Base-by-base conservation (phyloP, 371 early-diverging fungal species). In the Mortierella sp. region DNA sequence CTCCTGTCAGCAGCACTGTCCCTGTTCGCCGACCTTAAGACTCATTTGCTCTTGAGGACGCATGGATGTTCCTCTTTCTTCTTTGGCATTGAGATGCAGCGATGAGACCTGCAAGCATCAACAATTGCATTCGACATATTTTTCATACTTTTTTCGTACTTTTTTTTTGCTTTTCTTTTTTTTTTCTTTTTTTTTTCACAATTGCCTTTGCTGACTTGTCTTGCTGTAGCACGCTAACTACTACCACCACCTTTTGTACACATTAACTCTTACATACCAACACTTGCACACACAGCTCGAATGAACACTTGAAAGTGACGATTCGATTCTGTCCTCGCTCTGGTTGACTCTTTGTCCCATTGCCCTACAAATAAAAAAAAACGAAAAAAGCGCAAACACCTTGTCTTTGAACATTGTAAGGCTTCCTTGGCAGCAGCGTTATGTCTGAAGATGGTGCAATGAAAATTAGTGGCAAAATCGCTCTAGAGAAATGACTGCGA, bases 1-100 rank as follows among this genome's bases (percentile, higher is more conserved):
- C 78, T 9, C 43, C 64, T 57, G n/a, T 76, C 11, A 59, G 54
- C 24, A 51, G 61, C 50, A 26, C 46, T 37, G 26, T 48, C 74
- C 40, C 77, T 21, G 31, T 26, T 3, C 77, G 82, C 6, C 74
- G 82, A 5, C 77, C 82, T 69, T 77, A 21, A 64, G 37, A 6
- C 28, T 21, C 21, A 14, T 4, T 40, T 8, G 21, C 9, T 16
- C 16, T 37, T 37, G 64, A 64, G 13, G 10, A 37, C 34, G 40
- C 64, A 16, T 37, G 19, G 6, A 6, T 37, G 19, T 31, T 8
- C 34, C 1, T 61, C 37, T 1, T 61, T 14, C 19, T 61, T 34
- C 34, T 46, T 46, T 64, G 21, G 21, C 21, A 8, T 8, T 21
- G 34, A 5, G 34, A 37, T 64, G 8, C 26, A 34, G 64, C 19